Evolutionary conservation across 305 asterid species (phyloP).

Genomic region (Vinca major): DNA sequence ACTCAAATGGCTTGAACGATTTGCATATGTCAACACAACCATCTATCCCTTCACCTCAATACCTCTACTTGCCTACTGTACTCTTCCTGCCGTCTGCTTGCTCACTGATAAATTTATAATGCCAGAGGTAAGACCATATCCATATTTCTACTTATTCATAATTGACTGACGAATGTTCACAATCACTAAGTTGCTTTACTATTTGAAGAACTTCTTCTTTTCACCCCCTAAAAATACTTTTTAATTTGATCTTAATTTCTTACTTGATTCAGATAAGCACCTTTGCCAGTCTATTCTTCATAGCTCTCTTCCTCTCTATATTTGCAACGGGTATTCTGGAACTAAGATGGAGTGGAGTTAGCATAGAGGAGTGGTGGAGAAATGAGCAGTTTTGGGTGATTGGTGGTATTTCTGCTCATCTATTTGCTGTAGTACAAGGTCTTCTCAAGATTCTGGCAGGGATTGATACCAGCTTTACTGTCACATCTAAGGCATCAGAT

Average conservation of each 20-base stretch:
- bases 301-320: constrained; percentile 77
- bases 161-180: not conserved
- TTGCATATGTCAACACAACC: constrained; percentile 72
- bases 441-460: constrained; percentile 75
- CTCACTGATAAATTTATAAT: constrained; percentile 89
- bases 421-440: constrained; percentile 81
- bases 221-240: not conserved
- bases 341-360: constrained; percentile 91
- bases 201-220: not conserved
- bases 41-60: constrained; percentile 87
- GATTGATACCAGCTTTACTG: constrained; percentile 84
- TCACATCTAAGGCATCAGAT: constrained; percentile 73
- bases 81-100: constrained; percentile 82
- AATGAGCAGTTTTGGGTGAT: constrained; percentile 96
- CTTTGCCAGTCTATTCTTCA: constrained; percentile 69
- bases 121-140: constrained; percentile 59
- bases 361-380: constrained; percentile 99
- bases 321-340: constrained; percentile 81
- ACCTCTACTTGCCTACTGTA: constrained; percentile 89
- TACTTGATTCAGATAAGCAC: constrained; percentile 62
- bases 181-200: not conserved
- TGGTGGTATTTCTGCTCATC: constrained; percentile 85
- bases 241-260: constrained; percentile 6
- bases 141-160: not conserved
- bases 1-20: constrained; percentile 83